A percentile compares a stretch with the other conserved stretches of the same genome.
Evolutionary conservation across 2,329 filamentous ascomycete genomes (phyloP).

Genomic region (Penicillium sp.): DNA sequence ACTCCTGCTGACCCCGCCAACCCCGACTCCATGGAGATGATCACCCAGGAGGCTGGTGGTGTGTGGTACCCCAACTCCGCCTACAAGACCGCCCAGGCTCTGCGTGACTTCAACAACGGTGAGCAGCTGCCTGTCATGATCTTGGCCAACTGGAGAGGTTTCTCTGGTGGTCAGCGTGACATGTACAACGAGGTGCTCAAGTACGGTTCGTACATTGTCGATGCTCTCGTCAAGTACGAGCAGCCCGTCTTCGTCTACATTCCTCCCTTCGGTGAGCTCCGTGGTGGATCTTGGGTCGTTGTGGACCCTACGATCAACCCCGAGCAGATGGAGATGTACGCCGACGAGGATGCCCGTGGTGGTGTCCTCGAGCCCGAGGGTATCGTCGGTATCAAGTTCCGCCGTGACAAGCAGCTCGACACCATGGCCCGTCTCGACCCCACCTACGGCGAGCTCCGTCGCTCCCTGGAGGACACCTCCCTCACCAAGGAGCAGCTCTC

Average conservation of each 20-base stretch:
- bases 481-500: slow-evolving; percentile 73
- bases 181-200: slow-evolving; percentile 99
- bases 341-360: slow-evolving; percentile 89
- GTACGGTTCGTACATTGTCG: slow-evolving; percentile 98
- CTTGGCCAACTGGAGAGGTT: slow-evolving; percentile 99
- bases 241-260: slow-evolving; percentile 99
- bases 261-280: slow-evolving; percentile 91
- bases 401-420: slow-evolving; percentile 93
- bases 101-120: slow-evolving; percentile 98
- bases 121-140: slow-evolving; percentile 99
- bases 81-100: slow-evolving; percentile 98
- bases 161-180: slow-evolving; percentile 98
- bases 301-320: slow-evolving; percentile 98
- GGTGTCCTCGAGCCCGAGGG: slow-evolving; percentile 98
- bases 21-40: slow-evolving; percentile 95
- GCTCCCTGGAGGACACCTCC: slow-evolving; percentile 67
- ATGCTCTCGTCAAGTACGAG: slow-evolving; percentile 96
- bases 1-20: slow-evolving; percentile 96
- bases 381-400: slow-evolving; percentile 98
- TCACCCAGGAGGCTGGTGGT: slow-evolving; percentile 91
- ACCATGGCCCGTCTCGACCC: slow-evolving; percentile 94
- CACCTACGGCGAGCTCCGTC: slow-evolving; percentile 79
- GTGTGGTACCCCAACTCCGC: slow-evolving; percentile 99
- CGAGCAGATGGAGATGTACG: slow-evolving; percentile 98
- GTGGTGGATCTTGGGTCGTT: slow-evolving; percentile 99